Base-by-base conservation (phyloP, 768 basidiomycete genomes). In the Tulasnella sp. region DNA sequence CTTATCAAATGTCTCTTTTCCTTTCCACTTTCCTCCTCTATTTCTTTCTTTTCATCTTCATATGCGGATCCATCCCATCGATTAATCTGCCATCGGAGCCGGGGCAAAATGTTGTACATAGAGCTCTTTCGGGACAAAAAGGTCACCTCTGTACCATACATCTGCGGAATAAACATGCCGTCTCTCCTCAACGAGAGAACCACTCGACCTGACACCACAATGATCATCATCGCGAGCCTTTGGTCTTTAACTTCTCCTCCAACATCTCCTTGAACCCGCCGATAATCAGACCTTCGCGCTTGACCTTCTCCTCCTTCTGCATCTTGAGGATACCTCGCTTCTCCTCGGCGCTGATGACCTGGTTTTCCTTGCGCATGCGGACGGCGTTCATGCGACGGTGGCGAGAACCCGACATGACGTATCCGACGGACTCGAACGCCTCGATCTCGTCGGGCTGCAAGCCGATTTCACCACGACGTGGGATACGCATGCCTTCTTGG, bases 371-470 rank as follows among this genome's bases (percentile, higher is more conserved):
- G 78, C 96, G 84, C 88, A 99, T 92, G 74, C 97, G 91, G 59
- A 99, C 96, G 0, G 97, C 96, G 76, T 98, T 99, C 97, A 99
- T 99, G 80, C 94, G 86, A 75, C 91, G 86, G 80, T 99, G 95
- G 74, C 96, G 83, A 77, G 88, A 91, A 62, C 96, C 97, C 76
- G 91, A 94, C 97, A 98, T 99, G 63, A 99, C 97, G 80, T 97
- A 99, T 19, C 97, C 97, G 8, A 90, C 91, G 29, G 84, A 77
- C 82, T 99, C 97, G 81, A 86, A 98, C 78, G 86, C 79, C 6
- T 90, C 94, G 75, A 99, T 99, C 79, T 93, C 87, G 36, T 89
- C 88, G 14, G 93, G 88, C 11, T 90, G 89, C 75, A 99, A 82
- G 71, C 97, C 97, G 76, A 99, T 98, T 82, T 99, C 97, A 81